These are phyloP conservation scores for Ceratonia siliqua DNA, from an alignment of 306 rosid species.

Conservation along the genomic window DNA sequence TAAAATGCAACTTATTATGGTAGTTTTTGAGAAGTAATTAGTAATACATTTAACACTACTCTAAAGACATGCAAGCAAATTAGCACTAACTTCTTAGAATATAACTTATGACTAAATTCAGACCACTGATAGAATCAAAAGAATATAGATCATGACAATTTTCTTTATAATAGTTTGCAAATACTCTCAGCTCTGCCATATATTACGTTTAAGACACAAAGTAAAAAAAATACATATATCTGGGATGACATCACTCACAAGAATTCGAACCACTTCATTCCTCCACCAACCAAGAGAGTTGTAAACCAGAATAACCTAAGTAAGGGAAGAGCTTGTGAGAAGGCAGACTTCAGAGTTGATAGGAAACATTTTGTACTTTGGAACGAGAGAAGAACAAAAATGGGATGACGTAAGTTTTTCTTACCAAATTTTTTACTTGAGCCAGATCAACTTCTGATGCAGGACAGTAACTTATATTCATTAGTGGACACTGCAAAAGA, in stretches of 20 bases:
- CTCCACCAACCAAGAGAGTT: slow-evolving; percentile 85
- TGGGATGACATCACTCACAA: slow-evolving; percentile 67
- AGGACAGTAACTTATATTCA: slow-evolving; percentile 72
- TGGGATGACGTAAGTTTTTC: slow-evolving; percentile 19
- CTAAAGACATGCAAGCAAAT: background rate
- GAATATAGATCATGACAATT: background rate
- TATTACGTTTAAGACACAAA: slow-evolving; percentile 8
- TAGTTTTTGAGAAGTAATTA: slow-evolving; percentile 14
- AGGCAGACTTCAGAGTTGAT: background rate
- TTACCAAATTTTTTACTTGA: slow-evolving; percentile 78
- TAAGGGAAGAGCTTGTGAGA: slow-evolving; percentile 20
- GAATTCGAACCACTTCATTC: slow-evolving; percentile 77
- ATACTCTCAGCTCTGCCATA: background rate
- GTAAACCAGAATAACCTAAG: slow-evolving; percentile 72
- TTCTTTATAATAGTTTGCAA: slow-evolving; percentile 10
- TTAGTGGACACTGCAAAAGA: slow-evolving; percentile 52
- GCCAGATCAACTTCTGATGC: slow-evolving; percentile 64
- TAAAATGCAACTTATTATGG: background rate
- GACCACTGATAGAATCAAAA: slow-evolving; percentile 18
- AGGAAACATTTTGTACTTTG: background rate
- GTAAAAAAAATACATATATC: slow-evolving; percentile 21
- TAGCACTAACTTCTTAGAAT: background rate
- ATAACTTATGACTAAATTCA: slow-evolving; percentile 17
- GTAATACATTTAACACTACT: slow-evolving; percentile 13
- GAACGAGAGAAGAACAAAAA: slow-evolving; percentile 8